These are phyloP conservation scores for Allium cepa DNA, from an alignment of 106 monocot genomes.

Conservation along the genomic window DNA sequence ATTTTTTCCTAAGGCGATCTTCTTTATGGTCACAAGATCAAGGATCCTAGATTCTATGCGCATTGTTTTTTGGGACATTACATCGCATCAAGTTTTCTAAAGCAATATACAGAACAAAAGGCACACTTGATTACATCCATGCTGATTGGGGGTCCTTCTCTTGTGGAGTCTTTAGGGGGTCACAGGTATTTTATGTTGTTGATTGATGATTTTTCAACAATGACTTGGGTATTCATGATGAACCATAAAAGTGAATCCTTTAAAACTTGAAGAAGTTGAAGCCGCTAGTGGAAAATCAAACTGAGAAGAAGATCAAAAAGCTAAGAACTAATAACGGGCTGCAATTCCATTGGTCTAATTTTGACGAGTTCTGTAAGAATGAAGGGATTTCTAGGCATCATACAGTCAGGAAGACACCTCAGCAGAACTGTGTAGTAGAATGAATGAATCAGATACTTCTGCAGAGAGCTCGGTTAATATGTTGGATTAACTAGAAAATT, in stretches of 20 bases:
- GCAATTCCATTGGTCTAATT: not conserved
- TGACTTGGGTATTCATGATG: not conserved
- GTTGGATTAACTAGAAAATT: too few relatives aligned
- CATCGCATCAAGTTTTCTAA: not conserved
- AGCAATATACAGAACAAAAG: too few relatives aligned
- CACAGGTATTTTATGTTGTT: not conserved
- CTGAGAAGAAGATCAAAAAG: not conserved
- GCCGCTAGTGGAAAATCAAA: not conserved
- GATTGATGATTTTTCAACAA: constrained; percentile 3
- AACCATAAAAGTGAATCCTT: constrained; percentile 7
- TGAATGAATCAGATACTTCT: too few relatives aligned
- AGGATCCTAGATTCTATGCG: not conserved
- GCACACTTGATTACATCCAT: constrained; percentile 3
- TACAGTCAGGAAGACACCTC: not conserved
- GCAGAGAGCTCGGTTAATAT: too few relatives aligned
- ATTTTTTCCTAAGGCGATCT: not conserved
- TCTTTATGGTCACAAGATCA: not conserved
- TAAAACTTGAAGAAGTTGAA: not conserved
- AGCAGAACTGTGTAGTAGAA: not conserved
- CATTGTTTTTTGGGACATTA: not conserved
- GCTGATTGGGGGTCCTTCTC: not conserved
- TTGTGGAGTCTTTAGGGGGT: not conserved
- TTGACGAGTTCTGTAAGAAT: not conserved
- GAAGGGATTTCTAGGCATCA: not conserved
- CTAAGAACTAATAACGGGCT: not conserved